Evolutionary conservation across 176 grass and related monocot species (phyloP), one percentile per base, ranked within the genome.

Genomic region (Triticum urartu): DNA sequence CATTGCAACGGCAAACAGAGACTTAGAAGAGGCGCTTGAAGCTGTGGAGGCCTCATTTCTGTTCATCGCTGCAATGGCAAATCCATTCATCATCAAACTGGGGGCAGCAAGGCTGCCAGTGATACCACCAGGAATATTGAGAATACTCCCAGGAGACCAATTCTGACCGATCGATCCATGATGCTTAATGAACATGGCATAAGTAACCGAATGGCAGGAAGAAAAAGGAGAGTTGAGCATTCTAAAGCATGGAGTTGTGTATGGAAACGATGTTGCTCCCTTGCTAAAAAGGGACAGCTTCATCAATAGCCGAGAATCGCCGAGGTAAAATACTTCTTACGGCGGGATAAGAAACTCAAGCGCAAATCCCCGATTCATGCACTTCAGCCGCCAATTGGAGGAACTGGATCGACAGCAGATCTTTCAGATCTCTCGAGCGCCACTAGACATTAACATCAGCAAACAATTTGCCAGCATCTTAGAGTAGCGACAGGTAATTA

Each of bases 391-490:
- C 76, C 9, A 56, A 45, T 7, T 63, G 64, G 7, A 25, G 39
- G 62, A 79, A 38, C 3, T 12, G 50, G 50, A 18, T 54, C 50
- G 50, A 18, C 50, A 7, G 9, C 45, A 38, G 7, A 22, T 82
- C 54, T 59, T 59, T 63, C 71, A 47, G 64, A 85, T 33, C 22
- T 68, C 39, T 84, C 34, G n/a, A 62, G 56, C 11, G 5, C 60
- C 20, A 40, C 64, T 72, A 63, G 8, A 68, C 60, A 67, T 60
- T 43, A 80, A 66, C 8, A 87, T 38, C 67, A 83, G 47, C 79
- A 83, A n/a, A 26, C 61, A 56, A 77, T 77, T 76, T 64, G 62
- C 69, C 36, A 6, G 70, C 88, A 81, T 62, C 77, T 76, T 79
- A 21, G 59, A 54, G 69, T 72, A 85, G 60, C 42, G 6, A 87